Evolutionary conservation across 129 eudicot genomes (phyloP).

Genomic region (Centrapalus pauciflorus): DNA sequence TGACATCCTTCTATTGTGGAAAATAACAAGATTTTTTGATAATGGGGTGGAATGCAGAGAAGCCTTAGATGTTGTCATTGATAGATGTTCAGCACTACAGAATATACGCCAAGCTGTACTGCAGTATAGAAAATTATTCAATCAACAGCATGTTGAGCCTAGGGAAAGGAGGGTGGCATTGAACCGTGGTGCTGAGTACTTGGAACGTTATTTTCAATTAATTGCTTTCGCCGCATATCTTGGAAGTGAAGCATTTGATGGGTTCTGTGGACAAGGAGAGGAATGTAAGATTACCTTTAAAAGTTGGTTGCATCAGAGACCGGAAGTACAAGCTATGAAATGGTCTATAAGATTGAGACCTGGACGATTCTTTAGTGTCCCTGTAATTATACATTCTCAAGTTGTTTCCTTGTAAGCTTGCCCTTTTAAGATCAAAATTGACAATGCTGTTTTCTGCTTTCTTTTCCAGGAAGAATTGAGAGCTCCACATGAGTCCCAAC

Average conservation of each 20-base stretch:
- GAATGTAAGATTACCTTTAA: constrained; percentile 62
- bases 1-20: constrained; percentile 87
- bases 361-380: constrained; percentile 87
- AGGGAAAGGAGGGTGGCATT: constrained; percentile 91
- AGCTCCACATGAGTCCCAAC: constrained; percentile 89
- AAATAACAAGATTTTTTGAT: constrained; percentile 89
- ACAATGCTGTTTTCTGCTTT: constrained; percentile 16
- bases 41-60: constrained; percentile 94
- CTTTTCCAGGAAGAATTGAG: constrained; percentile 74
- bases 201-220: constrained; percentile 90
- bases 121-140: constrained; percentile 65
- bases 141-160: constrained; percentile 87
- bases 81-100: constrained; percentile 94
- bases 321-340: constrained; percentile 97
- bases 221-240: constrained; percentile 98
- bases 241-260: constrained; percentile 98
- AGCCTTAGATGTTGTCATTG: constrained; percentile 85
- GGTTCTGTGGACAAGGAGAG: constrained; percentile 73
- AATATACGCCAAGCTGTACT: constrained; percentile 94
- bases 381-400: constrained; percentile 47
- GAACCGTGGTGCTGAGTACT: constrained; percentile 95
- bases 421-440: constrained; percentile 3
- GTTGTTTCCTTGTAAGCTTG: constrained; percentile 10
- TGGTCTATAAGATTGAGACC: constrained; percentile 97
- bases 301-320: constrained; percentile 82